Evolutionary conservation across 2,329 filamentous ascomycete genomes (phyloP), one percentile per base, ranked within the genome.

Genomic region (Fusarium sp.): DNA sequence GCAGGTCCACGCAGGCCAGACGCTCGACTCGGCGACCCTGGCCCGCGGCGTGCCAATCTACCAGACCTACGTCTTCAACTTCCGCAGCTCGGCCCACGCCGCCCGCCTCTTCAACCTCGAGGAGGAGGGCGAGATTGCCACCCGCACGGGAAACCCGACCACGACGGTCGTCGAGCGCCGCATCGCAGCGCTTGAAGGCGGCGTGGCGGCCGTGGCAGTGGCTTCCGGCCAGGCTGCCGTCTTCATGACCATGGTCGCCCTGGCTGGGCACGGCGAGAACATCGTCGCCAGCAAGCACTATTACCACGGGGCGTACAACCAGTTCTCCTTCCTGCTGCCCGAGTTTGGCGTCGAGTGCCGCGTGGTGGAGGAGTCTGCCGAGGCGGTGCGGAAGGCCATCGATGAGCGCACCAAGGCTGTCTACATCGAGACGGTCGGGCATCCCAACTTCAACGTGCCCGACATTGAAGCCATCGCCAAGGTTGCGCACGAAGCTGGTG

Each of bases 101-200:
- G 96, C 96, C 64, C 91, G 94, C 82, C 92, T 98, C 50, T 98
- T 98, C 81, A 94, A 94, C 81, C 93, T 98, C 83, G 97, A 98
- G 86, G 94, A 98, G 85, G 93, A 94, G 79, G 96, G 95, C 84
- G 98, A 98, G 85, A 97, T 98, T 83, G 98, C 98, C 88, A 96
- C 92, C 82, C 94, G 96, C 74, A 95, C 98, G 79, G 94, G 94
- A 92, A 98, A 98, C 84, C 95, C 95, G 4, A 98, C 96, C 0
- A 93, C 95, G 74, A 95, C 96, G 82, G 95, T 98, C 22, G 95
- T 98, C 75, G 96, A 98, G 86, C 22, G 95, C 95, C 13, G 64
- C 10, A 27, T 63, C 16, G 64, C 64, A 25, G 36, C 63, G 10
- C 90, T 98, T 9, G 96, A 98, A 85, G 95, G 95, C 47, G 96